Conservation (phyloP, 176 grass and related monocot species). For the Raddia distichophylla region DNA sequence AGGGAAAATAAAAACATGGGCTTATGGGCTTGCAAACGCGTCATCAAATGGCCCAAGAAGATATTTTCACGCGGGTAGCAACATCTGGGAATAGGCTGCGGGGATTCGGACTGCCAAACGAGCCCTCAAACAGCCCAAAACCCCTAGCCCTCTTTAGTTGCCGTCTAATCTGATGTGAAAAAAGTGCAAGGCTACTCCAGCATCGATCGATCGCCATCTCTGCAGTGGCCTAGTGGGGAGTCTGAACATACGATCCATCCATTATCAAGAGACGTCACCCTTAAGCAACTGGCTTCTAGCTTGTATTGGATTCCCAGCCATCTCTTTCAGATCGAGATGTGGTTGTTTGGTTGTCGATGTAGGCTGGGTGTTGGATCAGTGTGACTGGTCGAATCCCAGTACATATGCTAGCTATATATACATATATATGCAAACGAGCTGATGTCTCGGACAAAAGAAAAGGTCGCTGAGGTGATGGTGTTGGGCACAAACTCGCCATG, state of each 20-base stretch:
- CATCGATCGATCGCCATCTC: no score
- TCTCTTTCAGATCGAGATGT: slow-evolving; percentile 20
- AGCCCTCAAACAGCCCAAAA: no score
- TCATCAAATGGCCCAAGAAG: no score
- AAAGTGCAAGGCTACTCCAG: not conserved
- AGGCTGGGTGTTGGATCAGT: not conserved
- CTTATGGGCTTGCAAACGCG: no score
- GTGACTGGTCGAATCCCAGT: not conserved
- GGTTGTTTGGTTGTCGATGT: not conserved
- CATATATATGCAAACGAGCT: not conserved
- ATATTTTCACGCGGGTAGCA: no score
- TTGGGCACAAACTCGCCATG: not conserved
- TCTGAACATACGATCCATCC: not conserved
- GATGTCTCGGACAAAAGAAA: not conserved
- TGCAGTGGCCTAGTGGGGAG: not conserved
- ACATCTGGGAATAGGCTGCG: no score
- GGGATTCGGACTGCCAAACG: no score
- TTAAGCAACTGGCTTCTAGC: not conserved
- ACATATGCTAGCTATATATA: no score
- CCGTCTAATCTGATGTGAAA: not conserved
- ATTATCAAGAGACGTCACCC: not conserved
- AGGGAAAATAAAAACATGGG: no score
- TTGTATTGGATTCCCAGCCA: not conserved
- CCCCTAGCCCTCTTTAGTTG: not conserved
- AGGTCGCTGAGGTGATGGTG: not conserved